A percentile compares a stretch with the other conserved stretches of the same genome.
phyloP scores from a whole-genome alignment of 2,329 filamentous ascomycete genomes.

The Leptographium flavum region DNA sequence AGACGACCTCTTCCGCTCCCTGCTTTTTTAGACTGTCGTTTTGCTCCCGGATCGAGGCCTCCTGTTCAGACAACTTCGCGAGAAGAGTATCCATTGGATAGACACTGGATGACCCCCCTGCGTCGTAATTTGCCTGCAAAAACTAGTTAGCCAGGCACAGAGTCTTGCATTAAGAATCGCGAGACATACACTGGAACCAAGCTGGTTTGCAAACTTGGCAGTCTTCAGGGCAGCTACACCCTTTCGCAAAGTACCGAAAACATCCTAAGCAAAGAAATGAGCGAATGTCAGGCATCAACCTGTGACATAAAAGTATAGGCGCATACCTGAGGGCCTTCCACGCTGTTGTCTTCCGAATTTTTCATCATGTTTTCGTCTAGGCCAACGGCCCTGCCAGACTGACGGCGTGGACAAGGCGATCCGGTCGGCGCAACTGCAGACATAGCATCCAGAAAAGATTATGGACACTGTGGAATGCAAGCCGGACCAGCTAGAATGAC shows the following conservation, averaged over 20 bases:
- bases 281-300: no score
- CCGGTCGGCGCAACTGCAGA: conserved; percentile 24
- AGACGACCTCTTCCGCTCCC: background rate
- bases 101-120: conserved; percentile 20
- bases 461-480: background rate
- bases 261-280: no score
- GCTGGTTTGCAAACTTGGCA: conserved; percentile 41
- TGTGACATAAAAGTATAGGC: no score
- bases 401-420: conserved; percentile 25
- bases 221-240: conserved; percentile 32
- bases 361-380: conserved; percentile 23
- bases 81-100: conserved; percentile 58
- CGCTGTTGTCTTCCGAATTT: conserved; percentile 21
- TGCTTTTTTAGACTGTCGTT: conserved; percentile 33
- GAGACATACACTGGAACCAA: conserved; percentile 32
- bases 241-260: conserved; percentile 22
- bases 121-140: conserved; percentile 33
- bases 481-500: conserved; percentile 12
- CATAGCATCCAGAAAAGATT: conserved; percentile 18
- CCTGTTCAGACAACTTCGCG: conserved; percentile 60
- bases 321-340: conserved; percentile 18
- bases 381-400: conserved; percentile 17
- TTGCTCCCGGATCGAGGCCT: conserved; percentile 43
- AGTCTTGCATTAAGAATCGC: background rate
- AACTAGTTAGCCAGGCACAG: conserved; percentile 13